Conservation (phyloP, 192 early-diverging fungal genomes). For the Chytriomyces hyalinus region DNA sequence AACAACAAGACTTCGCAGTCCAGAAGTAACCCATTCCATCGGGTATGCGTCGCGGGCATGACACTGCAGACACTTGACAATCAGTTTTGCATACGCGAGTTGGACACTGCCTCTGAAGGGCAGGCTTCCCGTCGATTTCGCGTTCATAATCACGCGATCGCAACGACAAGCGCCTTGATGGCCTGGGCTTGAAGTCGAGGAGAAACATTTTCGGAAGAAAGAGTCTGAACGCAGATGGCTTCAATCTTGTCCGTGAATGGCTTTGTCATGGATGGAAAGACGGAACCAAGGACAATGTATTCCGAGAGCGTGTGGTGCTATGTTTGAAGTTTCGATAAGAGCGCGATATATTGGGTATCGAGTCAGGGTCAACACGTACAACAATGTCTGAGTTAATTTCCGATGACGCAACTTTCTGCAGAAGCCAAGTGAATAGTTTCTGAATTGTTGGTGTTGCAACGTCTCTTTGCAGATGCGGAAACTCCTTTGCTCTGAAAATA, state of each 20-base stretch:
- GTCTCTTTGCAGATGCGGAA: constrained; percentile 21
- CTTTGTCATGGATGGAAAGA: constrained; percentile 29
- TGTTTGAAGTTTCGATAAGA: not conserved
- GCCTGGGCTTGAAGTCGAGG: constrained; percentile 5
- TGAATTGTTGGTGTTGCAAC: constrained; percentile 27
- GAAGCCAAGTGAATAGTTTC: constrained; percentile 19
- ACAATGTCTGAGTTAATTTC: not conserved
- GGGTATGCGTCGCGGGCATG: constrained; percentile 20
- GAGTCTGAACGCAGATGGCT: constrained; percentile 8
- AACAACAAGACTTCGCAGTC: constrained; percentile 5
- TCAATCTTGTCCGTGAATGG: constrained; percentile 28
- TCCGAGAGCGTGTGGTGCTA: constrained; percentile 8
- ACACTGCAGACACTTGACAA: constrained; percentile 14
- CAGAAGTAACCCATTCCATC: constrained; percentile 14
- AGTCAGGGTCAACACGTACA: not conserved
- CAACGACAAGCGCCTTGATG: constrained; percentile 29
- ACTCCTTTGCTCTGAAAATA: not conserved
- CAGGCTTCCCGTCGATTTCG: not conserved
- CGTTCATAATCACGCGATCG: not conserved
- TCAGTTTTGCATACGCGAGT: not conserved
- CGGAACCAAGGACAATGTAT: constrained; percentile 18
- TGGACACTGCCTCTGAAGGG: not conserved
- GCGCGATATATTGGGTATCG: not conserved
- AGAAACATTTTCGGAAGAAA: not conserved
- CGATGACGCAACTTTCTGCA: constrained; percentile 23